Base-by-base conservation (phyloP, 371 early-diverging fungal genomes). In the Zopfochytrium polystomum region DNA sequence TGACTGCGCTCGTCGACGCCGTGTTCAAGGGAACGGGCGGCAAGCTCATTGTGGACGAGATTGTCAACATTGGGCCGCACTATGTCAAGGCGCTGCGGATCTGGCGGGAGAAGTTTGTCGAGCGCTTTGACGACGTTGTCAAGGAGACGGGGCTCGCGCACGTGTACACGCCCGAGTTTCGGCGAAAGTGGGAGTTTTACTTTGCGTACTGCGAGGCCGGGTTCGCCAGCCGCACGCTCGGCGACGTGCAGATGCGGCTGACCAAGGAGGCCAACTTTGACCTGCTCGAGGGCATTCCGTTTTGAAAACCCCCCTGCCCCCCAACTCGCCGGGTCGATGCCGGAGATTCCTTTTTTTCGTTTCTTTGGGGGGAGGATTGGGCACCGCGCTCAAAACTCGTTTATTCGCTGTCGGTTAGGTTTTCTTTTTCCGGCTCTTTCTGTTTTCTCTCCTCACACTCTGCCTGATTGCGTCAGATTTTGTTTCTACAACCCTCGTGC, bases 161-260 rank as follows among this genome's bases (percentile, higher is more conserved):
- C 33, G 58, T 73, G 15, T 80, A 83, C 64, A 62, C 72, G 32
- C 63, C 70, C 22, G 73, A 67, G 45, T 84, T 85, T 55, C 68
- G 70, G 57, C 70, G 84, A 32, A 79, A 79, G 62, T 85, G 80
- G 78, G 71, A 79, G 60, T 84, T 71, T 59, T 85, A 76, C 65
- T 86, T 88, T 71, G 77, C 83, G n/a, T 88, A 85, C 65, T 87
- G 88, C 61, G 87, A 86, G 62, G 86, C 82, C 22, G 88, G 85
- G 0, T 88, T 87, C 61, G 77, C 74, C 23, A 78, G 75, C 11
- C 65, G 80, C n/a, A 82, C 79, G 3, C 73, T 87, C n/a, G 86
- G 87, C 1, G 72, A 77, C 35, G 34, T 76, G 1, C 83, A 81
- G 61, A 61, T 85, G 22, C 74, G 81, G 11, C 71, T 80, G 22